A percentile compares a stretch with the other conserved stretches of the same genome.
These are phyloP conservation scores for Umbelopsis vinacea DNA, from an alignment of 192 early-diverging fungal genomes.

Conservation along the genomic window DNA sequence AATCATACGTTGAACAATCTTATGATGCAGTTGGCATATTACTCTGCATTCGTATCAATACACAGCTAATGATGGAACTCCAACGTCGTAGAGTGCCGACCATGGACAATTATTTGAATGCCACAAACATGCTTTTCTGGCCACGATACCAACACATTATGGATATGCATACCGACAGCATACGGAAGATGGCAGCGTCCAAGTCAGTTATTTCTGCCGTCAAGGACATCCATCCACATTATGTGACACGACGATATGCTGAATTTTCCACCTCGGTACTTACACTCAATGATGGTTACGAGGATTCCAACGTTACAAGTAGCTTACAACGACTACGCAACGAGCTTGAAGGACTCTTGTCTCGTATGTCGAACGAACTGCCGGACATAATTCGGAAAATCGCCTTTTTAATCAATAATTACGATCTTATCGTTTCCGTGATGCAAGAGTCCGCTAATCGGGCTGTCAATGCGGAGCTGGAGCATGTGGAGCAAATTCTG, in stretches of 20 bases:
- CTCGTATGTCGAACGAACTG: constrained; percentile 74
- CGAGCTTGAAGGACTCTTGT: constrained; percentile 78
- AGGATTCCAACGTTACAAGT: constrained; percentile 80
- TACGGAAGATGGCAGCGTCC: constrained; percentile 73
- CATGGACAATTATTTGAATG: constrained; percentile 87
- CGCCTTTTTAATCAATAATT: constrained; percentile 94
- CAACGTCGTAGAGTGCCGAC: constrained; percentile 80
- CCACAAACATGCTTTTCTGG: constrained; percentile 94
- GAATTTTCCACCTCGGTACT: constrained; percentile 94
- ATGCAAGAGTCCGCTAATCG: constrained; percentile 64
- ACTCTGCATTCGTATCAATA: constrained; percentile 88
- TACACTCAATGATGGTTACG: constrained; percentile 84
- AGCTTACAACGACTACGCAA: constrained; percentile 74
- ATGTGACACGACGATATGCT: constrained; percentile 87
- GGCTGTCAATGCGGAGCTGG: constrained; percentile 51
- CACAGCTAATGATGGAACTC: constrained; percentile 78
- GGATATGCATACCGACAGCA: constrained; percentile 90
- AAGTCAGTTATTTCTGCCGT: constrained; percentile 55
- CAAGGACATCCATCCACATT: constrained; percentile 83
- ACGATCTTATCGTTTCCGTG: constrained; percentile 84
- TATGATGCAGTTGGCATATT: constrained; percentile 91
- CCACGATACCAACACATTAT: constrained; percentile 84
- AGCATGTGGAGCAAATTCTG: constrained; percentile 65
- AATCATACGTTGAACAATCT: constrained; percentile 73
- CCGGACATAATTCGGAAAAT: constrained; percentile 68